Conservation (phyloP, 208 protist species). For the Phytomonas francai region DNA sequence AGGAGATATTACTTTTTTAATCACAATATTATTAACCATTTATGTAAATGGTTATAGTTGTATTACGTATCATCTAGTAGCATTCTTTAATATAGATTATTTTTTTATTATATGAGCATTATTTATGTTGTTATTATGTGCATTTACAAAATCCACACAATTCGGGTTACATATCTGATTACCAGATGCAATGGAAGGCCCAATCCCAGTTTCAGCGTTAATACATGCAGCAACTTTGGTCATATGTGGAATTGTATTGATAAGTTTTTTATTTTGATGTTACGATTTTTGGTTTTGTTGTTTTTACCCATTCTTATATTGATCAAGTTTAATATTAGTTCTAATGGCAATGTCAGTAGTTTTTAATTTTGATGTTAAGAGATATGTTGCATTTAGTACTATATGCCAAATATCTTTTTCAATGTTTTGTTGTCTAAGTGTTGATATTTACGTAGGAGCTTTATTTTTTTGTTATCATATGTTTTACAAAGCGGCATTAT, state of each 20-base stretch:
- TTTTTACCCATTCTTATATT: constrained; percentile 74
- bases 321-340: constrained; percentile 69
- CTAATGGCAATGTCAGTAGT: constrained; percentile 55
- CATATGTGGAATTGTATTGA: constrained; percentile 58
- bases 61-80: constrained; percentile 37
- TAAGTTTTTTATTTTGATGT: constrained; percentile 60
- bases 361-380: constrained; percentile 84
- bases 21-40: constrained; percentile 33
- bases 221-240: constrained; percentile 63
- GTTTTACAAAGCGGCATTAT: constrained; percentile 74
- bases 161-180: constrained; percentile 64
- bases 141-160: constrained; percentile 66
- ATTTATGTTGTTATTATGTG: constrained; percentile 57
- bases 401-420: constrained; percentile 86
- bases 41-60: constrained; percentile 33
- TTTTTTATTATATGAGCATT: constrained; percentile 43
- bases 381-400: constrained; percentile 78
- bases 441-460: constrained; percentile 65
- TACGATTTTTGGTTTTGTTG: constrained; percentile 84
- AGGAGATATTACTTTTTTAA: constrained; percentile 55
- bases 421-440: constrained; percentile 72
- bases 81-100: constrained; percentile 68
- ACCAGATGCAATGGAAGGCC: constrained; percentile 66
- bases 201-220: constrained; percentile 62
- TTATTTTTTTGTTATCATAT: constrained; percentile 71